These are phyloP conservation scores for Castanea crenata DNA, from an alignment of 306 rosid genomes.

Conservation along the genomic window DNA sequence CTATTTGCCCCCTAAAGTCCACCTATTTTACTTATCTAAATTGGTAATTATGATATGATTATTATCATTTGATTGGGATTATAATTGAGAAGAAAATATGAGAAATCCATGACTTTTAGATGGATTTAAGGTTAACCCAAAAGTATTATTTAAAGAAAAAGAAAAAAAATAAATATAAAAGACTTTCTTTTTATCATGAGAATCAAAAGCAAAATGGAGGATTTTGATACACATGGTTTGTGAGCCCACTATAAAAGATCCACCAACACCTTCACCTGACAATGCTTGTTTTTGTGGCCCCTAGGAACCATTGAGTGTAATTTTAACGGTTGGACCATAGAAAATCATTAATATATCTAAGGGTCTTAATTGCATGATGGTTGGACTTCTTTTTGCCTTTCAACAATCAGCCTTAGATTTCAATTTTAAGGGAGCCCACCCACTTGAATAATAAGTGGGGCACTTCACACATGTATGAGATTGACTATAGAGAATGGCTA, in stretches of 20 bases:
- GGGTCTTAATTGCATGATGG: constrained; percentile 8
- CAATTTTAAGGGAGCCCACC: not conserved
- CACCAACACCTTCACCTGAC: not conserved
- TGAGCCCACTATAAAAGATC: not conserved
- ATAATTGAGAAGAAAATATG: constrained; percentile 8
- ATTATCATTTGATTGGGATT: constrained; percentile 20
- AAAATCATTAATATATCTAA: constrained; percentile 13
- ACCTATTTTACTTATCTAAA: not conserved
- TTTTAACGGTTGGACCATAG: not conserved
- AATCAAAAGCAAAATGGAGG: not conserved
- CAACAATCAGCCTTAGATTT: not conserved
- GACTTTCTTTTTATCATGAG: not conserved
- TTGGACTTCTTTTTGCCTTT: constrained; percentile 3
- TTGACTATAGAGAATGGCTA: too few relatives aligned
- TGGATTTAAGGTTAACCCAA: constrained; percentile 25
- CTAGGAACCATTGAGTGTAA: constrained; percentile 6
- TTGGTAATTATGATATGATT: constrained; percentile 10
- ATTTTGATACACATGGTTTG: not conserved
- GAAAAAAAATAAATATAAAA: too few relatives aligned
- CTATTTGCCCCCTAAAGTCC: not conserved
- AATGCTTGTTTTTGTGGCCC: not conserved
- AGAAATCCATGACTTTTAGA: not conserved
- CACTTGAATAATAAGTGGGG: not conserved
- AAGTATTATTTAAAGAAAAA: not conserved
- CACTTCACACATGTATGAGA: too few relatives aligned